A percentile compares a stretch with the other conserved stretches of the same genome.
phyloP scores from a whole-genome alignment of 257 asterid genomes.

The Echium plantagineum region DNA sequence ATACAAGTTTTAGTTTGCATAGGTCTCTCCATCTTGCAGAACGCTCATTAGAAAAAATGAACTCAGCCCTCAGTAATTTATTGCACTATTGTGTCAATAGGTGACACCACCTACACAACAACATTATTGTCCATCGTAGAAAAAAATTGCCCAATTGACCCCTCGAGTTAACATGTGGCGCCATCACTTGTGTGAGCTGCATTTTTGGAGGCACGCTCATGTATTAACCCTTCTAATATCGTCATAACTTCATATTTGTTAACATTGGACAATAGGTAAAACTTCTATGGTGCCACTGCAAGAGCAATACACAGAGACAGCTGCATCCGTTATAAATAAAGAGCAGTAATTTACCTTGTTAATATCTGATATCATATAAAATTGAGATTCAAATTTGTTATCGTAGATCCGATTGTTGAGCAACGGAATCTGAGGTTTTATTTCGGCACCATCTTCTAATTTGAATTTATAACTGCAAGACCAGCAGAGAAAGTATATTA shows the following conservation, averaged over 20 bases:
- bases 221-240: background rate
- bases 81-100: too few relatives aligned
- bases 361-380: constrained; percentile 89
- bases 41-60: background rate
- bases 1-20: background rate
- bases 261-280: background rate
- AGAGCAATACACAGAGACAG: background rate
- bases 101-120: background rate
- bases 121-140: background rate
- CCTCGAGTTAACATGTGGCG: background rate
- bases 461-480: constrained; percentile 82
- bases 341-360: constrained; percentile 53
- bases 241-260: background rate
- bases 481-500: constrained; percentile 18
- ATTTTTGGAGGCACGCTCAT: background rate
- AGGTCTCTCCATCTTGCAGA: background rate
- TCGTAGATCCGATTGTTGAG: constrained; percentile 94
- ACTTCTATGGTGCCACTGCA: background rate
- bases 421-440: constrained; percentile 80
- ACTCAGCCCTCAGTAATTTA: background rate
- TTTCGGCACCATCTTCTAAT: constrained; percentile 74
- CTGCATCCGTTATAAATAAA: background rate
- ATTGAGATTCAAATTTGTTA: constrained; percentile 92
- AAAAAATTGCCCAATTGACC: background rate
- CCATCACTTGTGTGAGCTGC: background rate